Evolutionary conservation across 2,329 filamentous ascomycete species (phyloP).

Genomic region (Macroventuria anomochaeta): DNA sequence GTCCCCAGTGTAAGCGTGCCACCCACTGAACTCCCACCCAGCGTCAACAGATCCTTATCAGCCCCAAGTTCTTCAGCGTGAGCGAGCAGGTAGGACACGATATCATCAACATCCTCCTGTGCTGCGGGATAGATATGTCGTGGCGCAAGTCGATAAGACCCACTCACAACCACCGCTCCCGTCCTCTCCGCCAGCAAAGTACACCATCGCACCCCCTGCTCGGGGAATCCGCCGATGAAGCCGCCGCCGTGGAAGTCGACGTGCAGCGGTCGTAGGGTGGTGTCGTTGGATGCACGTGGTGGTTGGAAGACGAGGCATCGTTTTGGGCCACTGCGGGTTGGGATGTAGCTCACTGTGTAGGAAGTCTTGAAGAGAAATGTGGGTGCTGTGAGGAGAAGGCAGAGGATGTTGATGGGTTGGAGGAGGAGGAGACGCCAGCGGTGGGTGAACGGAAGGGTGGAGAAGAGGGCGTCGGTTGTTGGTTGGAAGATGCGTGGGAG

Average conservation of each 20-base stretch:
- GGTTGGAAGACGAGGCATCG: not conserved
- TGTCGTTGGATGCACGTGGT: not conserved
- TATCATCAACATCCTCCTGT: not conserved
- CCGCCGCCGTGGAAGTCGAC: not conserved
- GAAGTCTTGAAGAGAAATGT: not conserved
- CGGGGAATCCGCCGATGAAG: not conserved
- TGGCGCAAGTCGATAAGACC: not conserved
- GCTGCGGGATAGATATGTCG: not conserved
- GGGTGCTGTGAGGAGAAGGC: not conserved
- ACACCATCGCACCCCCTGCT: not conserved
- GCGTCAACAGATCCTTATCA: not conserved
- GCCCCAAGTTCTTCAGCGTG: not conserved
- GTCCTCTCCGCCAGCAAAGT: not conserved
- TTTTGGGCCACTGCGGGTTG: not conserved
- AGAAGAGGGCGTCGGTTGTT: not conserved
- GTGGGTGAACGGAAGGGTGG: not conserved
- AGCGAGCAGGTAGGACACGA: not conserved
- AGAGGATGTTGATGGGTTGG: not conserved
- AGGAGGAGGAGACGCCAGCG: not conserved
- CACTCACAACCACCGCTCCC: not conserved
- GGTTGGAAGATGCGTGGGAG: not conserved
- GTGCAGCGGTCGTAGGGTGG: not conserved
- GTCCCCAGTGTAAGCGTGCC: not conserved
- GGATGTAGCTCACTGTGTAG: not conserved
- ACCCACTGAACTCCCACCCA: not conserved